Evolutionary conservation across 2,329 filamentous ascomycete genomes (phyloP), one percentile per base, ranked within the genome.

Genomic region (Alternaria novae-zelandiae): DNA sequence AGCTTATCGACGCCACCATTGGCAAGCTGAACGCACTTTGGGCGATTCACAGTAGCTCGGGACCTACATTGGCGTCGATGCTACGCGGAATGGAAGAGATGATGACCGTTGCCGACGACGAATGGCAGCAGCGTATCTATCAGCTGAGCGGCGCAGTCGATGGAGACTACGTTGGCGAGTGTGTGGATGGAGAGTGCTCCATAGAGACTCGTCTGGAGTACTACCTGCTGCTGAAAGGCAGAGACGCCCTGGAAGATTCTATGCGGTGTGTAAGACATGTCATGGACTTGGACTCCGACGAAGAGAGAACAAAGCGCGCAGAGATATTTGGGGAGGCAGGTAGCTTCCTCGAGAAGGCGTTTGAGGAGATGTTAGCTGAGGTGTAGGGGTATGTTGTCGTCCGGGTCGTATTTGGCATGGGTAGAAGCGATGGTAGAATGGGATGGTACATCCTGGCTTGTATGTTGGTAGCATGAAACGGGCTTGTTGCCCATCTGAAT

Each of bases 141-240:
- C 69, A 70, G 54, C 12, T 73, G 17, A 51, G 59, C 41, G 55
- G 56, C 11, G 54, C 55, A 6, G 49, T 57, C 7, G 41, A 41
- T 28, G 58, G 44, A 17, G 28, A 25, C 12, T 50, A 45, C 17
- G 36, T 15, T 12, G 59, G 26, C 2, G 25, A 25, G 28, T 51
- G 30, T 17, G 72, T 74, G n/a, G 65, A 71, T 51, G 57, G 50
- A 41, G 36, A 6, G 6, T 68, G 65, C 59, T 50, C 49, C 4
- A 47, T 73, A 5, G 72, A 71, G 45, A 59, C 60, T 11, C 58
- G 61, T 49, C 13, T 74, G 12, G 74, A 76, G 61, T 20, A 54
- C 11, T 71, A 56, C 54, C 49, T 74, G 59, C 46, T 76, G 6
- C 65, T 59, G 26, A 46, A 47, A 10, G 71, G 69, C 9, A 53